A percentile compares a stretch with the other conserved stretches of the same genome.
These are phyloP conservation scores for Triticum monococcum DNA, from an alignment of 176 grass and related monocot species.

Conservation along the genomic window DNA sequence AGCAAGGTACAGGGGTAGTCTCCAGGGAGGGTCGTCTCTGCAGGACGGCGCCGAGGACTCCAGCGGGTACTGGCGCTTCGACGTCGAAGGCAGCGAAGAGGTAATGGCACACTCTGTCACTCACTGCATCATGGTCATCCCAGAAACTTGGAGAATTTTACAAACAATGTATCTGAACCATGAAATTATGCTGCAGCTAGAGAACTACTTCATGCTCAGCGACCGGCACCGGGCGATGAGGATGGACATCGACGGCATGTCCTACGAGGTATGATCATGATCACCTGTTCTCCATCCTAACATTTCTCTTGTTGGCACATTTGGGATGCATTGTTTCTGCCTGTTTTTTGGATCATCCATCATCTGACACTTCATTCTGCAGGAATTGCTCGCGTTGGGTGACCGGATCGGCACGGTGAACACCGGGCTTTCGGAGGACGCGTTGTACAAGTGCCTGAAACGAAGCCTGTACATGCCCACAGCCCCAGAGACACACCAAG, in stretches of 20 bases:
- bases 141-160: not conserved
- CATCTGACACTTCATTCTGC: not conserved
- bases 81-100: conserved; percentile 57
- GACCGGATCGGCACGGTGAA: conserved; percentile 82
- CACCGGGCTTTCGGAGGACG: conserved; percentile 74
- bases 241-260: conserved; percentile 93
- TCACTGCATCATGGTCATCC: not conserved
- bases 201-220: conserved; percentile 46
- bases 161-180: not conserved
- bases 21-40: conserved; percentile 30
- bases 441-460: conserved; percentile 54
- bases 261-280: conserved; percentile 67
- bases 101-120: conserved; percentile 3
- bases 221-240: conserved; percentile 84
- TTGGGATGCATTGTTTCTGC: not conserved
- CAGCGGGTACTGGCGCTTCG: conserved; percentile 50
- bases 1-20: conserved; percentile 39
- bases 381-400: conserved; percentile 79
- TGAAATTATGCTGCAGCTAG: conserved; percentile 38
- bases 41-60: conserved; percentile 47
- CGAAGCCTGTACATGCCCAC: conserved; percentile 48
- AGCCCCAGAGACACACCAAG: conserved; percentile 31
- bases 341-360: not conserved
- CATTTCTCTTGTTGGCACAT: not conserved
- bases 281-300: not conserved